These are phyloP conservation scores for Trichophyton mentagrophytes DNA, from an alignment of 2,329 filamentous ascomycete species.

Conservation along the genomic window DNA sequence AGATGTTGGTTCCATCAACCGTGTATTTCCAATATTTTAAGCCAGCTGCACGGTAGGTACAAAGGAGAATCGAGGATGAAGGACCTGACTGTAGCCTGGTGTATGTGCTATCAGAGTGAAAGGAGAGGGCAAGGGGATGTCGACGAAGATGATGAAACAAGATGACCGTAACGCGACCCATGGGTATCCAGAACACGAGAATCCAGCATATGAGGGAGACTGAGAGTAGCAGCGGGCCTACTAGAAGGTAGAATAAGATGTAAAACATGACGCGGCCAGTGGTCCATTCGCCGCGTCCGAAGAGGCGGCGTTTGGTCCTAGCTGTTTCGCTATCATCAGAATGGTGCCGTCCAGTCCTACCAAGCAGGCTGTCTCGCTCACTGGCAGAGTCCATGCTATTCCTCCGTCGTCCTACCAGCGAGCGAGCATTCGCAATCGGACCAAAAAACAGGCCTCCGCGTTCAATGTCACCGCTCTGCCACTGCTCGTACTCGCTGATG, in stretches of 20 bases:
- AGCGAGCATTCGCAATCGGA: constrained; percentile 53
- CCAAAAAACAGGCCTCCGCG: constrained; percentile 94
- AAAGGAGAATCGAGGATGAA: constrained; percentile 77
- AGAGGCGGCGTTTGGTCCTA: constrained; percentile 63
- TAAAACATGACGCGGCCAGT: constrained; percentile 92
- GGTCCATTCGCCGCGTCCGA: constrained; percentile 93
- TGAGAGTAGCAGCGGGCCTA: constrained; percentile 72
- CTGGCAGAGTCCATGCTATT: constrained; percentile 79
- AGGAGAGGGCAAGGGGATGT: constrained; percentile 83
- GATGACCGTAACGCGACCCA: constrained; percentile 88
- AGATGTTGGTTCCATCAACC: constrained; percentile 95
- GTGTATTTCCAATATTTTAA: constrained; percentile 99
- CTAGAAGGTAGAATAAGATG: constrained; percentile 83
- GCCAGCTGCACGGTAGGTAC: constrained; percentile 91
- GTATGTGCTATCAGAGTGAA: constrained; percentile 72
- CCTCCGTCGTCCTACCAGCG: constrained; percentile 72
- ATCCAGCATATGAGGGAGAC: constrained; percentile 90
- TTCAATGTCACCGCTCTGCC: constrained; percentile 94
- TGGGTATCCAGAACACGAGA: constrained; percentile 92
- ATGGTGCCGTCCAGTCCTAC: constrained; percentile 46
- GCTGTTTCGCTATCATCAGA: constrained; percentile 28
- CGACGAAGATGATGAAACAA: constrained; percentile 83
- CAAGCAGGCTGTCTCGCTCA: constrained; percentile 82
- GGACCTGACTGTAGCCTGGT: constrained; percentile 58
- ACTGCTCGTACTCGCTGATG: constrained; percentile 97